Percentiles rank a stretch among this genome's conserved stretches.
phyloP scores from a whole-genome alignment of 768 basidiomycete genomes.

The Suillus occidentalis region DNA sequence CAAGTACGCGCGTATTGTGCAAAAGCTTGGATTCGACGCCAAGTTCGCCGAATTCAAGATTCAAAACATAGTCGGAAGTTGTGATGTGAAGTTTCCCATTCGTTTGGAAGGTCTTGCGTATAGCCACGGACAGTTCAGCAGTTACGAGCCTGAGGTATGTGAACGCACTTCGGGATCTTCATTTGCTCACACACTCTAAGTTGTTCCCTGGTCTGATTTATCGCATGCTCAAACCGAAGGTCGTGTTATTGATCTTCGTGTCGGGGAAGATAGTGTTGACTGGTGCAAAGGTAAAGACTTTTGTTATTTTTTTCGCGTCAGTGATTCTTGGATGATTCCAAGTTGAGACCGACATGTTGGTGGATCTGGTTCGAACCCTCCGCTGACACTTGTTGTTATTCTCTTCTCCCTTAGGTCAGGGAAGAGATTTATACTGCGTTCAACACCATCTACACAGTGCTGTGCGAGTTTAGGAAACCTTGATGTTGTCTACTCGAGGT shows the following conservation, averaged over 20 bases:
- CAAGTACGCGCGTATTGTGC: conserved; percentile 98
- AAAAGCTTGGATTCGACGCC: conserved; percentile 98
- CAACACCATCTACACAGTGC: conserved; percentile 98
- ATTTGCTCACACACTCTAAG: conserved; percentile 38
- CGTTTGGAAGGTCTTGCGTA: conserved; percentile 96
- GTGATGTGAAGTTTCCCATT: conserved; percentile 99
- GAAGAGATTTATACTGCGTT: conserved; percentile 99
- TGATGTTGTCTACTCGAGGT: conserved; percentile 31
- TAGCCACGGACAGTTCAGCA: conserved; percentile 96
- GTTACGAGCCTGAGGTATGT: conserved; percentile 94
- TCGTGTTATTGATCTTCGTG: conserved; percentile 97
- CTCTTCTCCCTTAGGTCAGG: conserved; percentile 65
- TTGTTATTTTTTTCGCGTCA: conserved; percentile 32
- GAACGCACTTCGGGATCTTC: background rate
- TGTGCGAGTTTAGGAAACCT: conserved; percentile 93
- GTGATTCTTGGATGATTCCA: conserved; percentile 22
- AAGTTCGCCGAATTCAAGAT: conserved; percentile 99
- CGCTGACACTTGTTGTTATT: conserved; percentile 46
- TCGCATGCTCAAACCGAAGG: conserved; percentile 99
- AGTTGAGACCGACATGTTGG: conserved; percentile 38
- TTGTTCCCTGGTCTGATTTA: conserved; percentile 99
- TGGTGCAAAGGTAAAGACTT: conserved; percentile 85
- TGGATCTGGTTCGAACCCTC: conserved; percentile 49
- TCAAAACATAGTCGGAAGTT: conserved; percentile 97
- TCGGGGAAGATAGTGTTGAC: conserved; percentile 99